Conservation (phyloP, 495 filamentous ascomycete genomes). For the Penicillium mononematosum region DNA sequence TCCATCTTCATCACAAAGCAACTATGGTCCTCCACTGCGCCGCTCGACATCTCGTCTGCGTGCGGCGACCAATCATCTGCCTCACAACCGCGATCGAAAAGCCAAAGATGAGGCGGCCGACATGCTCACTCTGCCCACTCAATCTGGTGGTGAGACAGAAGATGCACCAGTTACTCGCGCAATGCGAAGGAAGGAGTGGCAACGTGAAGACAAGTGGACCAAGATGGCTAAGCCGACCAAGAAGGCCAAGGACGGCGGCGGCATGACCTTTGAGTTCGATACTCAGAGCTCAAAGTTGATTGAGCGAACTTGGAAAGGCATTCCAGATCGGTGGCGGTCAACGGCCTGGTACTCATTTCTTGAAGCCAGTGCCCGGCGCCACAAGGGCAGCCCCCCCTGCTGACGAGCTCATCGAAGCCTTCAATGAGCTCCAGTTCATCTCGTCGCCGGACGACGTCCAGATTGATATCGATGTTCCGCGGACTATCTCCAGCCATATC, state of each 20-base stretch:
- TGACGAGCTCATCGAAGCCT: constrained; percentile 66
- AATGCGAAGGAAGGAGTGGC: constrained; percentile 75
- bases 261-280: constrained; percentile 90
- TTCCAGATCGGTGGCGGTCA: constrained; percentile 92
- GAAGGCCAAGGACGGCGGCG: constrained; percentile 61
- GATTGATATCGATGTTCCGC: constrained; percentile 95
- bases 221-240: constrained; percentile 82
- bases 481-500: constrained; percentile 93
- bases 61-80: constrained; percentile 70
- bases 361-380: constrained; percentile 70
- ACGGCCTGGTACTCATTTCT: constrained; percentile 96
- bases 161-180: constrained; percentile 55
- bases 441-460: constrained; percentile 90
- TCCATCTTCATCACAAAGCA: constrained; percentile 49
- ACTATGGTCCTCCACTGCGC: constrained; percentile 38
- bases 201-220: constrained; percentile 89
- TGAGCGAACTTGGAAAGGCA: constrained; percentile 94
- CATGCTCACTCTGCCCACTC: constrained; percentile 79
- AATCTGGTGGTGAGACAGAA: constrained; percentile 55
- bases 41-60: constrained; percentile 50
- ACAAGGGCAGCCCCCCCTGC: constrained; percentile 61
- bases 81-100: constrained; percentile 70
- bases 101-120: constrained; percentile 82
- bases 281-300: constrained; percentile 80
- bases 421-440: constrained; percentile 65